Base-by-base conservation (phyloP, 768 basidiomycete species). In the Lactarius quietus region DNA sequence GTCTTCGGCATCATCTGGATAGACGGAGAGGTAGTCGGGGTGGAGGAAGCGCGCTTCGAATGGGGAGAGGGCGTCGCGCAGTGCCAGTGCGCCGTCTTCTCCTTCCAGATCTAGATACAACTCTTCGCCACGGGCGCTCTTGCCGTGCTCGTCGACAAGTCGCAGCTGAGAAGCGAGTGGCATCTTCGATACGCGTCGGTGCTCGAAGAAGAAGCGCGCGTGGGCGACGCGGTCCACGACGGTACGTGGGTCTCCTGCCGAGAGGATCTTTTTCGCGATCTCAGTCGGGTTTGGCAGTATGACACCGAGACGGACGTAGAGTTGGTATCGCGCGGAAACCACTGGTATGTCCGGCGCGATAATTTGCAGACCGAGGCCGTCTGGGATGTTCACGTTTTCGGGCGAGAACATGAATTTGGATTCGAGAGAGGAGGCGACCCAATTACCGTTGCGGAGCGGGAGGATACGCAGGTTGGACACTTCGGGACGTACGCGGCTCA, bases 191-290 rank as follows among this genome's bases (percentile, higher is more conserved):
- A n/a, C 41, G 20, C 2, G 14, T 26, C 67, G 65, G 33, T 68
- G 33, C n/a, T 67, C 67, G 36, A 68, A 68, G 61, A 68, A 68
- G 57, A 68, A 68, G 35, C 65, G 48, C 3, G 67, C 67, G 20
- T 68, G 61, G 20, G 31, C 9, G 26, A 68, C 14, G 8, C 60
- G 61, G 9, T 48, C 35, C 10, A 36, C 23, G n/a, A 68, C 43
- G 31, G 4, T 38, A 3, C 57, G 60, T 7, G 65, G 67, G 31
- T 48, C 61, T 20, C 28, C 12, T 6, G 41, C 51, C 1, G 18
- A n/a, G 6, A 68, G 58, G n/a, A 68, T 68, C 43, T 48, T 68
- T 2, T 5, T 45, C 12, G 67, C 67, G n/a, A 68, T 67, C 12
- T 23, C 1, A 18, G 48, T 60, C 5, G 65, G 67, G 29, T 61